Evolutionary conservation across 192 early-diverging fungal genomes (phyloP), one percentile per base, ranked within the genome.

Genomic region (Mortierella hygrophila): DNA sequence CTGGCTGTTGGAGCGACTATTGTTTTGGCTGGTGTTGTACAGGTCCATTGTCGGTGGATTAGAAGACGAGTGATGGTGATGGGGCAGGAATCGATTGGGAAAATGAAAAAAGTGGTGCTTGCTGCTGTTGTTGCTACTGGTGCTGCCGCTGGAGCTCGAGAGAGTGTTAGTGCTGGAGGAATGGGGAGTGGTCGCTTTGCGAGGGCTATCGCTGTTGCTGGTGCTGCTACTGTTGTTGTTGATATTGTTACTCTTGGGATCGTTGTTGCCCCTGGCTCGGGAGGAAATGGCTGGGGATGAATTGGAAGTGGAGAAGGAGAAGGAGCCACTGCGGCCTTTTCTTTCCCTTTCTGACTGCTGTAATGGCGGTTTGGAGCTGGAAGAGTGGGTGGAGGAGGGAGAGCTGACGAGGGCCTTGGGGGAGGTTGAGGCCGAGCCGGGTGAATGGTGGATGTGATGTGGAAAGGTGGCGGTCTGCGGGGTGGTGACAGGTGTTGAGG

Each of bases 281-380:
- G 42, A 52, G 46, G 83, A 55, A 23, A 77, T 47, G 29, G 76
- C 54, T 10, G 83, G 78, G 1, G 78, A 52, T 32, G 78, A 85
- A n/a, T 68, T 55, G 26, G 83, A 80, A n/a, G 83, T 77, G 77
- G 83, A 80, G 77, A 79, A 75, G 38, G 83, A 85, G 76, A 86
- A 86, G 29, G 79, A 81, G 16, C 72, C 79, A 42, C 84, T 86
- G 46, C 81, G 84, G n/a, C 84, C 69, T 54, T 80, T 77, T 37
- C 41, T 80, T n/a, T 68, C 78, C 78, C 55, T 85, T 77, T 79
- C 83, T 26, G 65, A 65, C 6, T 72, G 78, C 44, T 79, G 83
- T 26, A 85, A 37, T 18, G 78, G 78, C 38, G 77, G 83, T 68
- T 80, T 85, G 9, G 78, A 75, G 41, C 70, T 75, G 68, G 60